Evolutionary conservation across 2,329 filamentous ascomycete genomes (phyloP).

Genomic region (Parasarocladium wereldwijsianum): DNA sequence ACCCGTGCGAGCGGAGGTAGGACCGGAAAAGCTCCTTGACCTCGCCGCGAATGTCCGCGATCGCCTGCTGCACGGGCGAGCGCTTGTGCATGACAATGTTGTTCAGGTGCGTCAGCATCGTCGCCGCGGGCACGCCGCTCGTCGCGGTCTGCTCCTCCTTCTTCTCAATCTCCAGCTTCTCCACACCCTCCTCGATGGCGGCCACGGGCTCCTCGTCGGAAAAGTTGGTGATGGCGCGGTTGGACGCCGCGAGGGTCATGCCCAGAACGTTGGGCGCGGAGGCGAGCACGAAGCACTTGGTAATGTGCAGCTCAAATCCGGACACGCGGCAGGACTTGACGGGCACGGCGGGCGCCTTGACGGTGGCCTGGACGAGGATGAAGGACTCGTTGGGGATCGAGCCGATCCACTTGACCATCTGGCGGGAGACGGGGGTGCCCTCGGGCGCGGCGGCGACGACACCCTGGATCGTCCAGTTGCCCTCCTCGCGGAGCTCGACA

Average conservation of each 20-base stretch:
- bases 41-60: constrained; percentile 38
- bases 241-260: constrained; percentile 41
- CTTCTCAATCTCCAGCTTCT: constrained; percentile 8
- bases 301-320: constrained; percentile 74
- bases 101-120: constrained; percentile 36
- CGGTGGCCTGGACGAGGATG: constrained; percentile 63
- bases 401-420: constrained; percentile 89
- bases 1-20: constrained; percentile 61
- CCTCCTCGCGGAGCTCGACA: constrained; percentile 61
- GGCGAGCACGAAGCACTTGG: constrained; percentile 68
- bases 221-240: constrained; percentile 40
- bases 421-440: constrained; percentile 54
- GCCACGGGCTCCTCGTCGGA: constrained; percentile 36
- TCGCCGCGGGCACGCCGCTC: constrained; percentile 24
- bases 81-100: constrained; percentile 83
- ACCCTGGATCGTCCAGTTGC: constrained; percentile 62
- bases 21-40: constrained; percentile 59
- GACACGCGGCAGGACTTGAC: constrained; percentile 78
- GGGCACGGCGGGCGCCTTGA: constrained; percentile 71
- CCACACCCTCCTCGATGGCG: constrained; percentile 26
- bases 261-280: constrained; percentile 42
- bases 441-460: constrained; percentile 56
- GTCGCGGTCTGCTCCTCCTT: constrained; percentile 10
- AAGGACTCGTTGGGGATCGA: constrained; percentile 66
- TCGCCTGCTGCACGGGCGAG: constrained; percentile 80